These are phyloP conservation scores for Nematodospora anomalae DNA, from an alignment of 1,139 yeast genomes.

Conservation along the genomic window DNA sequence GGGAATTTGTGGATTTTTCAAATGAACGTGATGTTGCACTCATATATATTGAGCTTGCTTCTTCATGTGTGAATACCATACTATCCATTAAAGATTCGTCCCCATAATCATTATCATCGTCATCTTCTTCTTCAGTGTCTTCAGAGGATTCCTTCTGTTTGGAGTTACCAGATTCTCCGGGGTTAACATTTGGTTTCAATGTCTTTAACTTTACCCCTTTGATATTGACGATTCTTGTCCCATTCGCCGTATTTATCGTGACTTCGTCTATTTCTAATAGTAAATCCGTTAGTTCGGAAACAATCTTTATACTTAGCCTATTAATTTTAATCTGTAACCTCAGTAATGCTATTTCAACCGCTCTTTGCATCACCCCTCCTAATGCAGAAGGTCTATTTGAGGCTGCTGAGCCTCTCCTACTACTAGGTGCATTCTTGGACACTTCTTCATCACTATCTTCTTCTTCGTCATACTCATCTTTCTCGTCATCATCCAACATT, in stretches of 20 bases:
- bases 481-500: constrained; percentile 33
- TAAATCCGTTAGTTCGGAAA: constrained; percentile 51
- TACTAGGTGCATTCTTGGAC: constrained; percentile 7
- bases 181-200: constrained; percentile 38
- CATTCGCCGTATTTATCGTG: constrained; percentile 44
- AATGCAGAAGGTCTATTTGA: constrained; percentile 35
- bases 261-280: constrained; percentile 44
- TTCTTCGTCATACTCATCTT: constrained; percentile 15
- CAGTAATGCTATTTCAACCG: constrained; percentile 70
- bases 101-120: constrained; percentile 34
- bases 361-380: constrained; percentile 58
- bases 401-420: constrained; percentile 13
- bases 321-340: constrained; percentile 52
- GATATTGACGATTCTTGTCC: constrained; percentile 43
- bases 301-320: constrained; percentile 46
- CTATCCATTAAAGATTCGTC: constrained; percentile 55
- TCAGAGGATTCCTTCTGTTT: constrained; percentile 17
- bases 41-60: constrained; percentile 76
- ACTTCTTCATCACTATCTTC: constrained; percentile 21
- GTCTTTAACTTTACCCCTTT: constrained; percentile 38
- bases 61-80: constrained; percentile 65
- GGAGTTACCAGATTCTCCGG: constrained; percentile 25
- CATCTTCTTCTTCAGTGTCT: constrained; percentile 18
- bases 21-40: constrained; percentile 65
- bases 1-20: constrained; percentile 18